These are phyloP conservation scores for Phragmites australis DNA, from an alignment of 176 grass and related monocot genomes.

Conservation along the genomic window DNA sequence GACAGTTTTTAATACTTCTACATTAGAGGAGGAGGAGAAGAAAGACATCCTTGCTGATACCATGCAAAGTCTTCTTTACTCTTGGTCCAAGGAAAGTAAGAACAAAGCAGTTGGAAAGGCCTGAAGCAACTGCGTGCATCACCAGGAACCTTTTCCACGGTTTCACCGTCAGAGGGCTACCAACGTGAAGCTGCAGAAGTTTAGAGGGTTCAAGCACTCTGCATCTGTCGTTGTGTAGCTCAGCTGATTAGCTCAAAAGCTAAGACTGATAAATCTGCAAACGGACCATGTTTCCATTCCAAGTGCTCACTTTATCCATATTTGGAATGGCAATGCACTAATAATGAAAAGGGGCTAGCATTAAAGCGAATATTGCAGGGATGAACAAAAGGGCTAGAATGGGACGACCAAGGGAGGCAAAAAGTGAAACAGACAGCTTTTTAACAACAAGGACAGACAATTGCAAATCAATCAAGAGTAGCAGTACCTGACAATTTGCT, in stretches of 20 bases:
- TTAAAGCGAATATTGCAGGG: background rate
- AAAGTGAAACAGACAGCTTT: background rate
- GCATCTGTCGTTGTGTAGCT: background rate
- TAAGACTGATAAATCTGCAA: background rate
- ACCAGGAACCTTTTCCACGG: slow-evolving; percentile 13
- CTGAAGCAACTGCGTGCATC: slow-evolving; percentile 37
- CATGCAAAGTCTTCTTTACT: slow-evolving; percentile 69
- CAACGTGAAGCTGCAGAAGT: slow-evolving; percentile 3
- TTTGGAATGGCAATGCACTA: background rate
- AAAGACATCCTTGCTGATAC: slow-evolving; percentile 67
- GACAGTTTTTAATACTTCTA: no score
- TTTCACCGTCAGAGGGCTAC: slow-evolving; percentile 27
- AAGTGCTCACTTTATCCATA: background rate
- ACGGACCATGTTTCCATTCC: background rate
- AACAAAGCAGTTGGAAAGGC: slow-evolving; percentile 47
- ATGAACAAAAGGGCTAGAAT: background rate
- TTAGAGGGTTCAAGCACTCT: background rate
- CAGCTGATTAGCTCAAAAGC: background rate
- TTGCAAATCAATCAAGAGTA: background rate
- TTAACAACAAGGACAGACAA: background rate
- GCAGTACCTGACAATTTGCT: background rate
- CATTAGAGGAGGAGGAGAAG: slow-evolving; percentile 40
- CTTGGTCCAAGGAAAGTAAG: slow-evolving; percentile 70
- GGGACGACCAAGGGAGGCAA: background rate
- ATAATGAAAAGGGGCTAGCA: background rate